phyloP scores from a whole-genome alignment of 768 basidiomycete species.

The Arthromyces matolae region DNA sequence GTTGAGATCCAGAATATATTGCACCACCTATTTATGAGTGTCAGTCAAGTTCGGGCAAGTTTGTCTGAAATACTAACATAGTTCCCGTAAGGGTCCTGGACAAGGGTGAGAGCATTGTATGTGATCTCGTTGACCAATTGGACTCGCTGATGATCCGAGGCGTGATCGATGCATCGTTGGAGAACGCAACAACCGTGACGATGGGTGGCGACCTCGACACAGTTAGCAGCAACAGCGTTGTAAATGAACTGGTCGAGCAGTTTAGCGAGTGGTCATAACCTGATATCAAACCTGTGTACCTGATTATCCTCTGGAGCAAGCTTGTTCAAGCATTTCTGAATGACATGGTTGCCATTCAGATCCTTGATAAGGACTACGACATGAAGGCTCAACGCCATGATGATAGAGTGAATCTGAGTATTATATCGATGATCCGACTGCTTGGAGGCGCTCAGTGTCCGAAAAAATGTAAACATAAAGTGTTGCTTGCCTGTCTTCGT shows the following conservation, averaged over 20 bases:
- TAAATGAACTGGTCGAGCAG: conserved; percentile 78
- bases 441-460: conserved; percentile 48
- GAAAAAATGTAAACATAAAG: conserved; percentile 31
- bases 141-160: conserved; percentile 89
- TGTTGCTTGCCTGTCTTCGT: conserved; percentile 76
- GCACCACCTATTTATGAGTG: conserved; percentile 64
- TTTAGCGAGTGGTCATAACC: not conserved
- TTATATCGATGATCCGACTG: conserved; percentile 83
- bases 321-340: conserved; percentile 99
- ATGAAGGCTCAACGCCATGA: conserved; percentile 92
- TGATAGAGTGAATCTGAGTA: conserved; percentile 93
- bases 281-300: conserved; percentile 35
- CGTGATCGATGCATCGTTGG: conserved; percentile 97
- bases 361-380: conserved; percentile 99
- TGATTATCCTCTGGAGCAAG: conserved; percentile 98
- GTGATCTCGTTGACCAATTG: conserved; percentile 99
- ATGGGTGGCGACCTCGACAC: conserved; percentile 97
- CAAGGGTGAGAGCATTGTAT: conserved; percentile 94
- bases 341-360: conserved; percentile 94
- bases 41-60: conserved; percentile 1
- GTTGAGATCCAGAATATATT: conserved; percentile 98
- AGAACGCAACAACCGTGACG: conserved; percentile 98
- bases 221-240: conserved; percentile 97
- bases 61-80: conserved; percentile 52
- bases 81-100: conserved; percentile 96